Evolutionary conservation across 2,329 filamentous ascomycete species (phyloP), one percentile per base, ranked within the genome.

Genomic region (Thyridium curvatum): DNA sequence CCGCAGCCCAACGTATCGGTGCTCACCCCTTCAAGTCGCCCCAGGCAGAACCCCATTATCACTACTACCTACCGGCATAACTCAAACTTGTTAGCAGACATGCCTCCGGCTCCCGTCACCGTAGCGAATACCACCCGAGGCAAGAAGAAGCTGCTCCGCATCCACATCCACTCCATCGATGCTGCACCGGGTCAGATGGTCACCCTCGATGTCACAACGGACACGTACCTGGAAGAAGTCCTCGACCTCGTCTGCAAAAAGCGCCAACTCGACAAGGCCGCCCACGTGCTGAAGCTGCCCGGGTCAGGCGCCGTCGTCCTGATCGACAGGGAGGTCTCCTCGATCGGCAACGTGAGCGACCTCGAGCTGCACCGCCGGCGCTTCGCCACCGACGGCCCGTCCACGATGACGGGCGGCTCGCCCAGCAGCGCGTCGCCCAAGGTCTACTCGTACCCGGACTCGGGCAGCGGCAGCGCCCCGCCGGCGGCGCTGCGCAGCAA

Each of bases 191-290:
- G 84, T n/a, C 82, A 84, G 52, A 79, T 81, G 65, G 74, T 87
- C 17, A 82, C 80, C 2, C 65, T 90, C 14, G 79, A 86, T 45
- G 85, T 87, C 34, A 90, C 84, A 0, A 88, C 84, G 0, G 85
- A 91, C 49, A 91, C 82, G 21, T 93, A 90, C 56, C 77, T 93
- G 33, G 85, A 84, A 32, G 86, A 93, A 57, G 79, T 93, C 18
- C 78, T 91, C 37, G 86, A 91, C 53, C 71, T 80, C 47, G 82
- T 86, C 3, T 93, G 86, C 57, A 77, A 81, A 32, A 86, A 86
- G 59, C 72, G 88, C 32, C 79, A 86, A 41, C 68, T 93, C 0
- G 87, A 93, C 56, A 88, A 89, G 64, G 83, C 74, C 14, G 78
- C 82, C 41, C 86, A 88, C 55, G 82, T 91, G 5, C 73, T 94